Base-by-base conservation (phyloP, 1,139 yeast genomes). In the Hemisphaericaspora xylofermentans region DNA sequence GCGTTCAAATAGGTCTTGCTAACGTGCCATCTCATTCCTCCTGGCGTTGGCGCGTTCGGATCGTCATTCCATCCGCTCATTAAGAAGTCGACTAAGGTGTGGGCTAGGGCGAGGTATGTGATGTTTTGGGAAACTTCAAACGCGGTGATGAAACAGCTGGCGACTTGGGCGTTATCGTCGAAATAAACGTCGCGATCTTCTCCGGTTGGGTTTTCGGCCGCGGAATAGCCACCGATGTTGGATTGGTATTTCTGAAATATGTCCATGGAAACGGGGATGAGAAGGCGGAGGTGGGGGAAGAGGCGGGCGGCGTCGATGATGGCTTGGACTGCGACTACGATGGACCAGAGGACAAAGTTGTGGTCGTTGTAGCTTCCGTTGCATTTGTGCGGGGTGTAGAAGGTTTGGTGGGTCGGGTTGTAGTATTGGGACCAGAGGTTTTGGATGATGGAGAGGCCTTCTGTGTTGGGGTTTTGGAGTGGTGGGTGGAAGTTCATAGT, bases 121-220 rank as follows among this genome's bases (percentile, higher is more conserved):
- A 64, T 65, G 48, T 82, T 74, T 1, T 78, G 77, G 1, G 88
- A 82, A 18, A 80, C 88, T 52, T 83, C 88, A 54, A 79, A 84
- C 1, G 88, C 87, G 1, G 83, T 74, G 43, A 84, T 64, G 53
- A 82, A 70, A 9, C 84, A 84, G 51, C 83, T 72, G 15, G 86
- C 84, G 13, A 82, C 82, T 56, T 84, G 91, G 4, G 89, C 91
- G 55, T 83, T 85, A 54, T 84, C 91, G 57, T 84, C 91, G 50
- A 80, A 83, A 58, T 83, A 82, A 37, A 84, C 78, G 56, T 84
- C 89, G 36, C 66, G 66, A 57, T 82, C 84, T 37, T 74, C 76
- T 28, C 77, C 75, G 42, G 64, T 64, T 14, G 33, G 14, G 56
- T 77, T 70, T 53, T 76, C 80, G 3, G 83, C 81, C 2, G 85